phyloP scores from a whole-genome alignment of 192 early-diverging fungal species.

The Entomortierella parvispora region DNA sequence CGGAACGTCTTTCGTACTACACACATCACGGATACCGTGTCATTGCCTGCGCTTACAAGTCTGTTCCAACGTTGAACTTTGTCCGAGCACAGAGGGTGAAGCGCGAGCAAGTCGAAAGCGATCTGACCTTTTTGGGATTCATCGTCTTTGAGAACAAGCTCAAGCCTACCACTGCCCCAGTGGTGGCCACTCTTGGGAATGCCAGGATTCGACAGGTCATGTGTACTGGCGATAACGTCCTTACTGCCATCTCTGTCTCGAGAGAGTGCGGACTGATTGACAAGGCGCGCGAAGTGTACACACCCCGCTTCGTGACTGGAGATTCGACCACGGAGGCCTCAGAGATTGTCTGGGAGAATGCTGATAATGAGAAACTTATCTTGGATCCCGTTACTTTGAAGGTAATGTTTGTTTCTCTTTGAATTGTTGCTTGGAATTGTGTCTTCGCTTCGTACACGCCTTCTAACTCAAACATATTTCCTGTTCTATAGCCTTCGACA shows the following conservation, averaged over 20 bases:
- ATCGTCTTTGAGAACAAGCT: slow-evolving; percentile 99
- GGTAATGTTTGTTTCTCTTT: slow-evolving; percentile 18
- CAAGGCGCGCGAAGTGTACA: slow-evolving; percentile 76
- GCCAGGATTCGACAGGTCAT: slow-evolving; percentile 95
- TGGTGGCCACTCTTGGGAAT: slow-evolving; percentile 78
- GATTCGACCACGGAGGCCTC: slow-evolving; percentile 61
- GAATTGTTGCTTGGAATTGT: background rate
- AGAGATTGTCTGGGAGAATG: slow-evolving; percentile 78
- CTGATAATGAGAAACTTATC: slow-evolving; percentile 54
- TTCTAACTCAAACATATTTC: background rate
- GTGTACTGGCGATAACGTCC: slow-evolving; percentile 98
- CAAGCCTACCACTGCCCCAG: slow-evolving; percentile 84
- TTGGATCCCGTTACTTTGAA: slow-evolving; percentile 59
- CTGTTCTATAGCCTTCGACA: slow-evolving; percentile 1
- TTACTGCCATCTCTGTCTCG: slow-evolving; percentile 95
- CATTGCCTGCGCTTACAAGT: slow-evolving; percentile 89
- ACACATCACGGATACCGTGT: slow-evolving; percentile 98
- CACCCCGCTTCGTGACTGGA: slow-evolving; percentile 75
- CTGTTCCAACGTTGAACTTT: slow-evolving; percentile 75
- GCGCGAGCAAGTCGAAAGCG: slow-evolving; percentile 85
- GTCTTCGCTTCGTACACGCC: background rate
- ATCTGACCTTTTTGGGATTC: slow-evolving; percentile 92
- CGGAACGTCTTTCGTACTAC: slow-evolving; percentile 81
- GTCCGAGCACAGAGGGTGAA: slow-evolving; percentile 81
- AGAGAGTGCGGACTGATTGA: slow-evolving; percentile 93